These are phyloP conservation scores for Aureobasidium sp. DNA, from an alignment of 2,329 filamentous ascomycete species.

Conservation along the genomic window DNA sequence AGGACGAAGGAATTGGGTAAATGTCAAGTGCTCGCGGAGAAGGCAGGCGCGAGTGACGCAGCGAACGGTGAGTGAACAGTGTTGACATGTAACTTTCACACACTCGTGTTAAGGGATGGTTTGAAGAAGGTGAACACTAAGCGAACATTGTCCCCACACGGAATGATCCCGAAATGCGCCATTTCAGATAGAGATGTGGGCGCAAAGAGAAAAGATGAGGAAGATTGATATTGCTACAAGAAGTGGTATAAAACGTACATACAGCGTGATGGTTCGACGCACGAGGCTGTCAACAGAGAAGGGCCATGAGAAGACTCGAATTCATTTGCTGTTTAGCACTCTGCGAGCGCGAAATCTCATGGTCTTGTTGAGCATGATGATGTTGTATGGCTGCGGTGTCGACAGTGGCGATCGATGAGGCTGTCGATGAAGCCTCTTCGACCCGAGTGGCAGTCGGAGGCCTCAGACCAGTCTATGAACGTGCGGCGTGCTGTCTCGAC, in stretches of 20 bases:
- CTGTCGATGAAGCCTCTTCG: neutral
- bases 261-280: neutral
- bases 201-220: neutral
- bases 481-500: conserved; percentile 32
- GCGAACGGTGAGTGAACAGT: neutral
- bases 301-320: neutral
- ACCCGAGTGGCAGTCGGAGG: neutral
- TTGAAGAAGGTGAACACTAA: neutral
- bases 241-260: conserved; percentile 10
- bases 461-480: neutral
- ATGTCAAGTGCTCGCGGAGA: neutral
- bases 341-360: neutral
- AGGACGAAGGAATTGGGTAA: neutral
- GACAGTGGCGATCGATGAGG: neutral
- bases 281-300: neutral
- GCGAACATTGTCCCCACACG: neutral
- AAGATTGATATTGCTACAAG: conserved; percentile 9
- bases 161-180: neutral
- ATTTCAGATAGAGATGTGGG: neutral
- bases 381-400: neutral
- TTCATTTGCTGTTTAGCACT: neutral
- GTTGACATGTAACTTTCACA: neutral
- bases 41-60: neutral
- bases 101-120: neutral
- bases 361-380: neutral